These are phyloP conservation scores for Cenchrus purpureus DNA, from an alignment of 176 grass and related monocot genomes.

Conservation along the genomic window DNA sequence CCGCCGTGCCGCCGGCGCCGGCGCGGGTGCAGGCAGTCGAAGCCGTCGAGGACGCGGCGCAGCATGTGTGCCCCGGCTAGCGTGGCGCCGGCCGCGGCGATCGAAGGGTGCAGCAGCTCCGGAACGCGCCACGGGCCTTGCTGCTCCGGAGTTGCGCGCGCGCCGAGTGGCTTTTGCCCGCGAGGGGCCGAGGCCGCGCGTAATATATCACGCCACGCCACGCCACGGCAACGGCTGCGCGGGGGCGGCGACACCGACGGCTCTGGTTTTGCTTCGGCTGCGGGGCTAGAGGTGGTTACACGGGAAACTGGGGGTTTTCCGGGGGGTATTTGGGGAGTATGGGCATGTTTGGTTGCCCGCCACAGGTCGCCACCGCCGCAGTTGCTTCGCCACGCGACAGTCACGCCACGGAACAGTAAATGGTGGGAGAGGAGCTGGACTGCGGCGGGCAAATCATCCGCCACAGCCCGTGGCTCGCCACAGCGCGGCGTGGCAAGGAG, in stretches of 20 bases:
- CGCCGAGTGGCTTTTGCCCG: background rate
- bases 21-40: constrained; percentile 53
- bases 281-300: too few species aligned
- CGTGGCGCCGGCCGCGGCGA: background rate
- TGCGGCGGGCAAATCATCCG: too few species aligned
- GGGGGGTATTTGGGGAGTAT: too few species aligned
- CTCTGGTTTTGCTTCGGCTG: background rate
- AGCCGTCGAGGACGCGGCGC: constrained; percentile 44
- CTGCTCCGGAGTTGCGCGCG: background rate
- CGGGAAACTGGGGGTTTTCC: too few species aligned
- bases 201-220: constrained; percentile 30
- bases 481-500: too few species aligned
- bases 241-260: constrained; percentile 32
- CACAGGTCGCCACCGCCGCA: too few species aligned
- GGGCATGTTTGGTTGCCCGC: too few species aligned
- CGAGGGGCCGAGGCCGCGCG: background rate
- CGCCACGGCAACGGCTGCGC: background rate
- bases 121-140: too few species aligned
- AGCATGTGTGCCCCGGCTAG: constrained; percentile 32
- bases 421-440: too few species aligned
- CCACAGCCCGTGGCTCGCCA: too few species aligned
- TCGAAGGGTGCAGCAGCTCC: background rate
- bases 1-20: constrained; percentile 45
- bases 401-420: too few species aligned
- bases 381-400: too few species aligned